Evolutionary conservation across 305 asterid species (phyloP), one percentile per base, ranked within the genome.

Genomic region (Plantago rigida): DNA sequence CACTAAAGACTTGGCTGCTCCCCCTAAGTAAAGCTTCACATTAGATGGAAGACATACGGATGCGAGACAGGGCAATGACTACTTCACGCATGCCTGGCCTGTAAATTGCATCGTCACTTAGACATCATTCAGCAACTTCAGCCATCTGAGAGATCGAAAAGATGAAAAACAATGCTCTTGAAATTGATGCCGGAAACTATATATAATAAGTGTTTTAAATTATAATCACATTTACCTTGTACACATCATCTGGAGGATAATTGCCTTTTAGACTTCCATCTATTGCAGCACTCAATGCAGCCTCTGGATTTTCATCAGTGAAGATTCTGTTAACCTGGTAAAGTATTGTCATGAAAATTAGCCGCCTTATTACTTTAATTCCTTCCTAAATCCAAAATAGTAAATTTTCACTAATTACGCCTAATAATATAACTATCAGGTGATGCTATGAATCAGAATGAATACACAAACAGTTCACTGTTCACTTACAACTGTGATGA

Each of bases 21-120:
- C 95, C 96, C 56, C 90, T 95, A 4, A 85, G 79, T 31, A 93
- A 85, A 47, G 90, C 96, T 69, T 87, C 96, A 11, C 96, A 88
- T 62, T 88, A 88, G n/a, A 79, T 74, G 3, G 95, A 79, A 13
- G 96, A 84, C 71, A 67, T 77, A 73, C 82, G 66, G 53, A 88
- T 79, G 47, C 80, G 78, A 28, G 83, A 72, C n/a, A 88, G 62
- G 10, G 81, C 86, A 26, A 78, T 73, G 12, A 88, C 93, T 6
- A 82, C 90, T 34, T 85, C 93, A 3, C 84, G 71, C 81, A 86
- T 84, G 61, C 86, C 93, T 15, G 95, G 95, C 80, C 96, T 79
- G 70, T 82, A 83, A 9, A 74, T 59, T 9, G 96, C 81, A 54
- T 88, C 86, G 68, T 85, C 95, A 14, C 79, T 80, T 46, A 88